Evolutionary conservation across 2,329 filamentous ascomycete species (phyloP).

Genomic region (Chaetomium strumarium): DNA sequence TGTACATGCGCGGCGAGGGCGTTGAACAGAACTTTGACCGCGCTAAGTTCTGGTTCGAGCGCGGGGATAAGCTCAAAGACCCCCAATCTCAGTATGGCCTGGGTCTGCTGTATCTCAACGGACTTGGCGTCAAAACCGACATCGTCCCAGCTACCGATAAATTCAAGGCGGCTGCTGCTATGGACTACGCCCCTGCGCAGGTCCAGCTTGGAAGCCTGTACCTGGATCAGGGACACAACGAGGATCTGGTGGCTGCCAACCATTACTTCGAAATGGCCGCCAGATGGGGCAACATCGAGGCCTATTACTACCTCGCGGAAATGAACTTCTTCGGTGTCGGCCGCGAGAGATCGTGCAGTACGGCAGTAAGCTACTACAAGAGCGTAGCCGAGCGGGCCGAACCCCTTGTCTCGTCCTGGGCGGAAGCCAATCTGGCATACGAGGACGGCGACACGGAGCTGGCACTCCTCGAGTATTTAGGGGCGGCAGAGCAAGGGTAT

Average conservation of each 20-base stretch:
- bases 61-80: conserved; percentile 69
- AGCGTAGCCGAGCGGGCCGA: conserved; percentile 69
- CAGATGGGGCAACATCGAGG: conserved; percentile 77
- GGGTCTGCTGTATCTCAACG: conserved; percentile 76
- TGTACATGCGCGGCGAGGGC: conserved; percentile 85
- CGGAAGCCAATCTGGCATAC: conserved; percentile 77
- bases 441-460: conserved; percentile 72
- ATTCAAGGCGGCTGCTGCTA: conserved; percentile 73
- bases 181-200: conserved; percentile 74
- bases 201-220: conserved; percentile 79
- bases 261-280: conserved; percentile 85
- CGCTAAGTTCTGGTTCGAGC: conserved; percentile 76
- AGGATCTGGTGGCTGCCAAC: conserved; percentile 69
- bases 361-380: conserved; percentile 79
- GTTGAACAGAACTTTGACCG: conserved; percentile 70
- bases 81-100: conserved; percentile 78
- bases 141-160: conserved; percentile 65
- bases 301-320: conserved; percentile 88
- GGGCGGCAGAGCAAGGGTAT: conserved; percentile 89
- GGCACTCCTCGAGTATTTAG: conserved; percentile 74
- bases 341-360: conserved; percentile 68
- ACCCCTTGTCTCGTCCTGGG: conserved; percentile 68
- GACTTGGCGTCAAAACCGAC: conserved; percentile 64
- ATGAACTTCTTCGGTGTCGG: conserved; percentile 76
- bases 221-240: conserved; percentile 68